Base-by-base conservation (phyloP, 805 yeast species). In the Candida succiphila region DNA sequence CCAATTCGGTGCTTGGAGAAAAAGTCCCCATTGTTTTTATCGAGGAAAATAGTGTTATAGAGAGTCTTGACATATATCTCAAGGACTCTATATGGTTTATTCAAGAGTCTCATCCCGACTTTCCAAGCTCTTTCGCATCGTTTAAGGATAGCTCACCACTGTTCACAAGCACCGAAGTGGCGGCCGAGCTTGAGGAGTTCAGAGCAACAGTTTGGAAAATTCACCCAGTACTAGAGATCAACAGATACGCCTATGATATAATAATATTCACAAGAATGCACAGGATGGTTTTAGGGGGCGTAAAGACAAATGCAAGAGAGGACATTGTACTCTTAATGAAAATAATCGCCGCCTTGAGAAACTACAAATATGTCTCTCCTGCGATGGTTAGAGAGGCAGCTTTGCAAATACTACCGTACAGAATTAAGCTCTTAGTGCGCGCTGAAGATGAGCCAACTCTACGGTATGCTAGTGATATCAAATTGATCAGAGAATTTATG, bases 171-270 rank as follows among this genome's bases (percentile, higher is more conserved):
- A n/a, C n/a, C n/a, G 23, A 21, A 21, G 23, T 21, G 10, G 10
- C 10, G 7, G 23, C 7, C 10, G 23, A 21, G 23, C 7, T 21
- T 21, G 23, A 21, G 23, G 10, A 7, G 10, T 7, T 8, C 10
- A 21, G 23, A 21, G 10, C 10, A 10, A 10, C 23, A 7, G 23
- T 10, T 10, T 8, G 10, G 23, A 21, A 21, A 8, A 21, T 10
- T 8, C 7, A 7, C 10, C 10, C 10, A 10, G 60, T 64, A 1
- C 64, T 74, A 0, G 81, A 76, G 34, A 54, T 77, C 21, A 48
- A 48, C 29, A 49, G 78, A 5, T 78, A 76, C 42, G 63, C 73
- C 38, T 70, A 73, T 39, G 83, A 77, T 46, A 60, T 78, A 12
- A 49, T 73, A 3, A 58, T 75, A 3, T 70, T 65, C 43, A 43